Evolutionary conservation across 1,139 yeast species (phyloP), one percentile per base, ranked within the genome.

Genomic region (Saccharomyces hybrid): DNA sequence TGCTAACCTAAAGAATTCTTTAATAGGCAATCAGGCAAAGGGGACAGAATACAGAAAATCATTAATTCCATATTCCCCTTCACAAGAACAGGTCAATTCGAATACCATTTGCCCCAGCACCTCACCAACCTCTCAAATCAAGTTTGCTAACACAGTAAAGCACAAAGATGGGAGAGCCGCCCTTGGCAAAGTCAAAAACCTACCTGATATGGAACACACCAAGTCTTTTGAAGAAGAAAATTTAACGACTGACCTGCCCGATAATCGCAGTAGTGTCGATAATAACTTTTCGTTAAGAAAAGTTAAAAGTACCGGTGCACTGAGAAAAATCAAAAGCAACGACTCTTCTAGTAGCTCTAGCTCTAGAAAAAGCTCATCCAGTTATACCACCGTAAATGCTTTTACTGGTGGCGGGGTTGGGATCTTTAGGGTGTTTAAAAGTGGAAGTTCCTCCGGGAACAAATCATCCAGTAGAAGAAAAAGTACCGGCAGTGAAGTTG

Each of bases 121-220:
- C 44, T 19, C 44, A 19, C 24, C 46, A 12, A 38, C 38, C 12
- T 50, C 48, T 8, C 55, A 51, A 34, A 53, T 58, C 32, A 58
- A 48, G 27, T 57, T 56, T 47, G 56, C 60, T 1, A 31, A 53
- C 1, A 48, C 34, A 27, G 57, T 54, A 4, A 57, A 55, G 32
- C 9, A 26, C 3, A 32, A 12, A 11, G 59, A 58, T 44, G 59
- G 59, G 5, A 14, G n/a, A 6, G 46, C 49, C 7, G 55, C 51
- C 4, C 46, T 55, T 31, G 59, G 59, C 2, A 55, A 53, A 47
- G 21, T 26, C 24, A 47, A 12, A 14, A 51, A 38, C 21, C 12
- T 38, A 24, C 44, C 44, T 19, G 44, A 38, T 16, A 38, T 38
- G 21, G 19, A 42, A 34, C 42, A 27, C 26, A 46, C 34, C 6